phyloP scores from a whole-genome alignment of 345 rosid genomes.

The Citrus trifoliata region DNA sequence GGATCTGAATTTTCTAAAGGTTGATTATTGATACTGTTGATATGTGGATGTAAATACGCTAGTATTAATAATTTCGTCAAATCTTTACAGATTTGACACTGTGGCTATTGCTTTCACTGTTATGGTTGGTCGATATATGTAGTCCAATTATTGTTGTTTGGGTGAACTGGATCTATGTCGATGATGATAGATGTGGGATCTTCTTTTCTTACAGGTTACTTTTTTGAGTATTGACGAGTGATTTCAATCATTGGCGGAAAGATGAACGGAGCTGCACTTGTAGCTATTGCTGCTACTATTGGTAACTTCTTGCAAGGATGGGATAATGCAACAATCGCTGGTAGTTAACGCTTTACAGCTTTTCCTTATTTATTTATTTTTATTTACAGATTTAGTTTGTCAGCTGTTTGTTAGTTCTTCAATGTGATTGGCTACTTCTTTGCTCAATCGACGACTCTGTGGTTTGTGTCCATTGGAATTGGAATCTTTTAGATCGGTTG shows the following conservation, averaged over 20 bases:
- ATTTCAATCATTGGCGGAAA: conserved; percentile 22
- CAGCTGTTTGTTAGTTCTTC: conserved; percentile 6
- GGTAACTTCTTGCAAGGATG: conserved; percentile 99
- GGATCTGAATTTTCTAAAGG: conserved; percentile 13
- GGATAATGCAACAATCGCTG: conserved; percentile 99
- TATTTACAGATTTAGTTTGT: not conserved
- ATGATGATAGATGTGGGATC: not conserved
- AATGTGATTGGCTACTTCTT: not conserved
- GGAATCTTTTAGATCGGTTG: not conserved
- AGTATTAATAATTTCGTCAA: not conserved
- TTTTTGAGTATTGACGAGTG: not conserved
- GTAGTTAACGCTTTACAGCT: conserved; percentile 30
- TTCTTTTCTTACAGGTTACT: conserved; percentile 27
- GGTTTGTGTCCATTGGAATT: not conserved
- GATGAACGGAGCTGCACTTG: conserved; percentile 82
- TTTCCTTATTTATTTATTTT: not conserved
- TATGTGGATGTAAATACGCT: not conserved
- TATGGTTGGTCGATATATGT: not conserved
- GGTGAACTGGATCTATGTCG: conserved; percentile 11
- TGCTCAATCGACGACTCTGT: not conserved
- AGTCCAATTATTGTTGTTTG: not conserved
- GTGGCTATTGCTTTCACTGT: not conserved
- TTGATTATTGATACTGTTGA: conserved; percentile 4
- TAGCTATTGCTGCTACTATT: conserved; percentile 86
- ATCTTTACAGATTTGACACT: not conserved